phyloP scores from a whole-genome alignment of 441 rosid genomes.

The Populus hybrid region DNA sequence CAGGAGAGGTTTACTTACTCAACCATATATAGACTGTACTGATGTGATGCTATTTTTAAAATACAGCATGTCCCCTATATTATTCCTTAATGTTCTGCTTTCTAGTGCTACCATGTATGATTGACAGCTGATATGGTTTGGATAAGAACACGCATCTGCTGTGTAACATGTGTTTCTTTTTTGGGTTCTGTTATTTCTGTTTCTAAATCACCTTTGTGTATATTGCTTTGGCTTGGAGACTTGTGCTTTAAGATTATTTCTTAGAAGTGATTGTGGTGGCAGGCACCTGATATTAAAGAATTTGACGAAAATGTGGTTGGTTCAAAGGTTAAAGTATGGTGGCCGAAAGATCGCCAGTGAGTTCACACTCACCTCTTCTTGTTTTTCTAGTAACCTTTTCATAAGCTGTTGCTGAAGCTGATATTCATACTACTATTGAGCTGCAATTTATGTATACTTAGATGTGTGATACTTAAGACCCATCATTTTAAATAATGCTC shows the following conservation, averaged over 20 bases:
- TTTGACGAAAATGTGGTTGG: constrained; percentile 63
- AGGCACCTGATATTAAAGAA: constrained; percentile 52
- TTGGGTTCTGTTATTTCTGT: background rate
- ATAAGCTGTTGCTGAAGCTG: background rate
- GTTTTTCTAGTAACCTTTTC: background rate
- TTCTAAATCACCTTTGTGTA: background rate
- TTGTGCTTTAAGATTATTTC: constrained; percentile 9
- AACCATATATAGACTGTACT: background rate
- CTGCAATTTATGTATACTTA: background rate
- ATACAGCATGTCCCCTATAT: background rate
- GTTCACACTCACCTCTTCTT: constrained; percentile 22
- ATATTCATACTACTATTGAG: background rate
- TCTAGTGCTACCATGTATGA: background rate
- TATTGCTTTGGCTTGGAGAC: background rate
- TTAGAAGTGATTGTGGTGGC: constrained; percentile 27
- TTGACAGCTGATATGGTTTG: background rate
- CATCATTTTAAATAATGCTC: background rate
- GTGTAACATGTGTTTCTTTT: background rate
- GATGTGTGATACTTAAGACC: background rate
- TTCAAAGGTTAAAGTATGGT: constrained; percentile 75
- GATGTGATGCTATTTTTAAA: background rate
- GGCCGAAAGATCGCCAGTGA: constrained; percentile 87
- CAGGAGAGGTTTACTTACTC: background rate
- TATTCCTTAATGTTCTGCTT: background rate
- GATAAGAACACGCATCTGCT: background rate